Evolutionary conservation across 768 basidiomycete species (phyloP).

Genomic region (Leccinum obscurum): DNA sequence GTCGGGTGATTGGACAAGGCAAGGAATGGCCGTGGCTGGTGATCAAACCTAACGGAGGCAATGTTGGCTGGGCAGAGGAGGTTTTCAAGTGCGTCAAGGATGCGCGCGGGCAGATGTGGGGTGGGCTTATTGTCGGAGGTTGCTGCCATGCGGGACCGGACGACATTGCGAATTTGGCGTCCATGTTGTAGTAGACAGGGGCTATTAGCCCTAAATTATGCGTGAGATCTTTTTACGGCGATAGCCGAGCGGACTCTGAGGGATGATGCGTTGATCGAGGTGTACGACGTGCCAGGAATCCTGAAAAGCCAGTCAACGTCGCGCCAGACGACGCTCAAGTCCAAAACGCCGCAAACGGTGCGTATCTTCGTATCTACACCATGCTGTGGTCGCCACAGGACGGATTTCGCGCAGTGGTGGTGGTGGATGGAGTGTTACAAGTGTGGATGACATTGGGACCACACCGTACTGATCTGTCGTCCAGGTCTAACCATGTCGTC

Average conservation of each 20-base stretch:
- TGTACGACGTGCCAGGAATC: slow-evolving; percentile 25
- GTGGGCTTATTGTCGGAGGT: slow-evolving; percentile 61
- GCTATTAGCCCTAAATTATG: slow-evolving; percentile 4
- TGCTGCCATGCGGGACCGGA: slow-evolving; percentile 64
- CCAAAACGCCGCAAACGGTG: slow-evolving; percentile 41
- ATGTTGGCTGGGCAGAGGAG: slow-evolving; percentile 37
- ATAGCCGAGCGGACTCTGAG: slow-evolving; percentile 23
- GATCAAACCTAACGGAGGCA: slow-evolving; percentile 70
- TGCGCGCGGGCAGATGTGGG: slow-evolving; percentile 37
- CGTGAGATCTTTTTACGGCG: slow-evolving; percentile 25
- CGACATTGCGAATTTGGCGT: slow-evolving; percentile 42
- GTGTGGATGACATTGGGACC: slow-evolving; percentile 30
- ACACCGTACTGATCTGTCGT: slow-evolving; percentile 28
- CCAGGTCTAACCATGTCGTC: slow-evolving; percentile 58
- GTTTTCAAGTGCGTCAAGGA: slow-evolving; percentile 29
- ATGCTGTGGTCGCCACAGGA: slow-evolving; percentile 9
- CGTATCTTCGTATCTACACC: slow-evolving; percentile 25
- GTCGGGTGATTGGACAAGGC: slow-evolving; percentile 10
- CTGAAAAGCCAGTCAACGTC: slow-evolving; percentile 38
- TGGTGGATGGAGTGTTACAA: slow-evolving; percentile 37
- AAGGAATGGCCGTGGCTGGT: slow-evolving; percentile 50
- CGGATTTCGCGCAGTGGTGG: slow-evolving; percentile 10
- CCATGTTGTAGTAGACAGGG: slow-evolving; percentile 10
- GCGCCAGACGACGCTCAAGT: slow-evolving; percentile 40
- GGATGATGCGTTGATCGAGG: slow-evolving; percentile 5